Conservation (phyloP, 352 stramenopile genomes). For the Pythium biforme region DNA sequence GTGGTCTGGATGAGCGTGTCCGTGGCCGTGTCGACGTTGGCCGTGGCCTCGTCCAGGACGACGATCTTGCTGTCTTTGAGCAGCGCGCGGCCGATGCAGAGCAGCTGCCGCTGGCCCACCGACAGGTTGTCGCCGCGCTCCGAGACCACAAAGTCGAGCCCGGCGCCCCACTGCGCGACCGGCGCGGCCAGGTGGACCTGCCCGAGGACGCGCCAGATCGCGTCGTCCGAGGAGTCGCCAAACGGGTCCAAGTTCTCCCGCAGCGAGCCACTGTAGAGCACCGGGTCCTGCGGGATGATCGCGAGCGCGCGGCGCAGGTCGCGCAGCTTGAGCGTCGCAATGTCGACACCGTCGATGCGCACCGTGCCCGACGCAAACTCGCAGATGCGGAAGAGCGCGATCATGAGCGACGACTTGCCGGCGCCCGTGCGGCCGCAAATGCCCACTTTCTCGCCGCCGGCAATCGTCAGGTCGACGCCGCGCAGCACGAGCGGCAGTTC, state of each 20-base stretch:
- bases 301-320: slow-evolving; percentile 76
- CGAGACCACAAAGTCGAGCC: slow-evolving; percentile 86
- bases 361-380: slow-evolving; percentile 77
- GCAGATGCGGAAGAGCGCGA: slow-evolving; percentile 84
- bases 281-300: slow-evolving; percentile 91
- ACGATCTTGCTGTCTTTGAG: slow-evolving; percentile 90
- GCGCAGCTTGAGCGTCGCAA: slow-evolving; percentile 66
- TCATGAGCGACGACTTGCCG: slow-evolving; percentile 70
- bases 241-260: slow-evolving; percentile 91
- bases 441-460: slow-evolving; percentile 44
- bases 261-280: slow-evolving; percentile 88
- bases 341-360: slow-evolving; percentile 89
- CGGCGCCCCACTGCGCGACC: slow-evolving; percentile 37
- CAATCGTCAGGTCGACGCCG: slow-evolving; percentile 35
- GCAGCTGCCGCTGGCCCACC: slow-evolving; percentile 93
- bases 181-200: slow-evolving; percentile 69
- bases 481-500: slow-evolving; percentile 35
- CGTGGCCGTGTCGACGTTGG: slow-evolving; percentile 64
- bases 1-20: slow-evolving; percentile 63
- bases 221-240: slow-evolving; percentile 58
- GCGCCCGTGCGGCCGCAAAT: slow-evolving; percentile 45
- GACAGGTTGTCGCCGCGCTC: slow-evolving; percentile 93
- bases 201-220: slow-evolving; percentile 56
- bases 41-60: slow-evolving; percentile 96
- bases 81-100: slow-evolving; percentile 94